These are phyloP conservation scores for Exutisphaerella laricina DNA, from an alignment of 2,329 filamentous ascomycete genomes.

Conservation along the genomic window DNA sequence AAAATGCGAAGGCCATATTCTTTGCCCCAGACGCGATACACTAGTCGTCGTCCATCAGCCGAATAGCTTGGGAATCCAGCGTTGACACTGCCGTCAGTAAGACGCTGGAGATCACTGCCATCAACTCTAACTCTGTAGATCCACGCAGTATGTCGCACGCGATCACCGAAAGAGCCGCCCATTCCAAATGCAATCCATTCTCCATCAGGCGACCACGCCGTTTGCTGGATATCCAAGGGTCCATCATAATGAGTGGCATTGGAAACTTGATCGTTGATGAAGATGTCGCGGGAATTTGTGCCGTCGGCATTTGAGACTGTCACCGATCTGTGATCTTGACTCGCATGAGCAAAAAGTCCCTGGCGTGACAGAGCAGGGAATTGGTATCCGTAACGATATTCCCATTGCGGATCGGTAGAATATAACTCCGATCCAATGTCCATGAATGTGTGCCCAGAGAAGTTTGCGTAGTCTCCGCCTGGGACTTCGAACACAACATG, in stretches of 20 bases:
- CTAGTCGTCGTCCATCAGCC: constrained; percentile 7
- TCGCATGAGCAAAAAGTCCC: background rate
- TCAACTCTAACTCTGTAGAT: background rate
- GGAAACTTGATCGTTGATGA: background rate
- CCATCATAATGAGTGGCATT: background rate
- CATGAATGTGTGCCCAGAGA: no score
- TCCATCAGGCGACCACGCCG: constrained; percentile 7
- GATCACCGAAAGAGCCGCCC: constrained; percentile 6
- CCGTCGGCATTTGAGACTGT: background rate
- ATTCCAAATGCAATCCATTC: constrained; percentile 7
- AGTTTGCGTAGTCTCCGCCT: background rate
- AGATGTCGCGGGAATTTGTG: background rate
- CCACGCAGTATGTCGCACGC: background rate
- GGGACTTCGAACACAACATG: background rate
- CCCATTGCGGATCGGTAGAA: background rate
- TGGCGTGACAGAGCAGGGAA: background rate
- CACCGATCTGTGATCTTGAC: background rate
- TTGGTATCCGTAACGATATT: background rate
- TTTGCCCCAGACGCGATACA: constrained; percentile 12
- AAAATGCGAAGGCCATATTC: constrained; percentile 12
- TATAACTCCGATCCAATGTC: background rate
- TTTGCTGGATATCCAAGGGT: background rate
- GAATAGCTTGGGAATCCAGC: constrained; percentile 11
- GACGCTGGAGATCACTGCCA: background rate
- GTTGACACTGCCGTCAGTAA: constrained; percentile 12